A percentile compares a stretch with the other conserved stretches of the same genome.
These are phyloP conservation scores for Wickerhamiella occidentalis DNA, from an alignment of 805 yeast species.

Conservation along the genomic window DNA sequence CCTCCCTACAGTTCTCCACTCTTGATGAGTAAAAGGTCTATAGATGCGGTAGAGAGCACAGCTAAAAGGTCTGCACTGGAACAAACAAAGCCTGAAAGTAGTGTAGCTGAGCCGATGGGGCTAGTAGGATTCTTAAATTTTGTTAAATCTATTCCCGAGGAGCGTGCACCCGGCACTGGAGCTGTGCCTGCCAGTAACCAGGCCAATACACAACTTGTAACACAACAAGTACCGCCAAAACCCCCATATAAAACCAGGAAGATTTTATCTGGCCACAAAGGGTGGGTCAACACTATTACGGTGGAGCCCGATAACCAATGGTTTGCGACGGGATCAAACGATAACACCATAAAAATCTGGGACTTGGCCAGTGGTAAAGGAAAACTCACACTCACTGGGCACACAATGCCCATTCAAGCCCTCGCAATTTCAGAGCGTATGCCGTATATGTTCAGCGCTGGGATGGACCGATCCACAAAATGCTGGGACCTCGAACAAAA, in stretches of 20 bases:
- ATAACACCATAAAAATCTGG: conserved; percentile 84
- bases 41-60: neutral
- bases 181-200: neutral
- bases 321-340: conserved; percentile 88
- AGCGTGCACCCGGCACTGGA: neutral
- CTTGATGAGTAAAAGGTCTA: neutral
- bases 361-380: conserved; percentile 61
- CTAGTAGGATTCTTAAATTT: neutral
- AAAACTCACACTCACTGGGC: conserved; percentile 75
- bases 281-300: conserved; percentile 78
- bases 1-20: too few species aligned
- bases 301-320: conserved; percentile 81
- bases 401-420: conserved; percentile 77
- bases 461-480: conserved; percentile 84
- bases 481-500: conserved; percentile 95
- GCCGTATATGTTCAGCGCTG: conserved; percentile 82
- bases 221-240: neutral
- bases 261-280: conserved; percentile 79
- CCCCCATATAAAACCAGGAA: conserved; percentile 60
- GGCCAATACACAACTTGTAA: neutral
- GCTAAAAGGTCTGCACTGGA: neutral
- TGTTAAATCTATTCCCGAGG: neutral
- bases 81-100: neutral
- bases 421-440: conserved; percentile 58
- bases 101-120: neutral